A percentile compares a stretch with the other conserved stretches of the same genome.
Evolutionary conservation across 2,329 filamentous ascomycete genomes (phyloP).

Genomic region (Colletotrichum australisinense): DNA sequence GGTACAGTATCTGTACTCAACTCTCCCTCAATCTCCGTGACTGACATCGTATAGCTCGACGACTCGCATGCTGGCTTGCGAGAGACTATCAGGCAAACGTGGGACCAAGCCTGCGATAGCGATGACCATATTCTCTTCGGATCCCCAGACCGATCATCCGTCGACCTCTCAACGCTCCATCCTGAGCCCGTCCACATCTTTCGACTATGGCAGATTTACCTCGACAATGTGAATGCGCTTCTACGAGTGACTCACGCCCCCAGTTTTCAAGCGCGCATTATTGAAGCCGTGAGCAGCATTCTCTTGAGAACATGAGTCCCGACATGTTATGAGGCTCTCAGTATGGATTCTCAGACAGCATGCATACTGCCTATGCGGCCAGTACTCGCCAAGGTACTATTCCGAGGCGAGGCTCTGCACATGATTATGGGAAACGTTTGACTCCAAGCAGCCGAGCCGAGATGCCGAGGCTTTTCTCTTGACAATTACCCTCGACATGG

Average conservation of each 20-base stretch:
- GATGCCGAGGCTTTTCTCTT: no score
- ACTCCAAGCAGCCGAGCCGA: no score
- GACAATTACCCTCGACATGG: no score
- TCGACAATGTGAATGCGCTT: not conserved
- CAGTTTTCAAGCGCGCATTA: not conserved
- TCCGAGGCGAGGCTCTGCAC: no score
- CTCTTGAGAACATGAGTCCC: not conserved
- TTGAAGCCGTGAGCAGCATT: not conserved
- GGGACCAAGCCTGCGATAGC: not conserved
- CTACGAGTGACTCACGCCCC: not conserved
- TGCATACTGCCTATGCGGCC: no score
- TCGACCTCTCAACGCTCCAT: not conserved
- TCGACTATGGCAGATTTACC: not conserved
- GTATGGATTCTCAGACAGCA: no score
- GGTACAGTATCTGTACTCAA: not conserved
- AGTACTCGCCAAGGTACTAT: no score
- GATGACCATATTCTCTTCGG: not conserved
- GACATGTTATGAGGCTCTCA: no score
- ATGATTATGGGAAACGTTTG: no score
- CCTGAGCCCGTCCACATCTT: not conserved
- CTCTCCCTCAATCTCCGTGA: not conserved
- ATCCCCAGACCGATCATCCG: not conserved
- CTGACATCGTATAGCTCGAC: not conserved
- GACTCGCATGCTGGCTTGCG: not conserved
- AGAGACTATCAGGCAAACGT: not conserved